Conservation (phyloP, 768 basidiomycete genomes). For the Kwoniella shandongensis region DNA sequence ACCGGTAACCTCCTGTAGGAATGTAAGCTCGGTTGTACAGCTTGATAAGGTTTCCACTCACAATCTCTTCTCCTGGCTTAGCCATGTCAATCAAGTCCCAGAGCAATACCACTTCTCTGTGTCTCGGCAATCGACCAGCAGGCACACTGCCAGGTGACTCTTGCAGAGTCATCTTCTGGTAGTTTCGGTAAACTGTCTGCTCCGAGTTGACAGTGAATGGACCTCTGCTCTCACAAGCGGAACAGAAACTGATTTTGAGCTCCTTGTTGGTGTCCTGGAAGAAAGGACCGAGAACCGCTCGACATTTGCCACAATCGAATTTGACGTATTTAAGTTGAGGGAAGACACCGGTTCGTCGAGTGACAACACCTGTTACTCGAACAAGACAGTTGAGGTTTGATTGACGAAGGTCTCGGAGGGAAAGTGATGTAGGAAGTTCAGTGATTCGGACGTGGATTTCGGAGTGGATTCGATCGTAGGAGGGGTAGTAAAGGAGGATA, state of each 20-base stretch:
- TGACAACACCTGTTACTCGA: slow-evolving; percentile 92
- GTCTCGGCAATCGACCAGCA: slow-evolving; percentile 91
- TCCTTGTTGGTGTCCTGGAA: slow-evolving; percentile 96
- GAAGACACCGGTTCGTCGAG: slow-evolving; percentile 90
- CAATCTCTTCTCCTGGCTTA: slow-evolving; percentile 97
- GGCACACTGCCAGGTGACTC: slow-evolving; percentile 98
- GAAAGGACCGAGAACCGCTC: slow-evolving; percentile 91
- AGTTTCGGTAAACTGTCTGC: slow-evolving; percentile 96
- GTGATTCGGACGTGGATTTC: slow-evolving; percentile 97
- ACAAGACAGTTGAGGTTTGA: slow-evolving; percentile 92
- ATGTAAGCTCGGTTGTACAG: slow-evolving; percentile 20
- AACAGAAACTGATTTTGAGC: slow-evolving; percentile 89
- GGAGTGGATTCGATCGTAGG: slow-evolving; percentile 93
- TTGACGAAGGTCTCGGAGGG: slow-evolving; percentile 90
- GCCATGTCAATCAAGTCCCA: slow-evolving; percentile 99
- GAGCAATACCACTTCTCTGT: slow-evolving; percentile 91
- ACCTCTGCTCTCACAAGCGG: slow-evolving; percentile 89
- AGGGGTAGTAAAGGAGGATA: slow-evolving; percentile 91
- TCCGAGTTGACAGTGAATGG: slow-evolving; percentile 97
- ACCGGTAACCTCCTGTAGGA: slow-evolving; percentile 84
- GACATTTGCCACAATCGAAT: slow-evolving; percentile 94
- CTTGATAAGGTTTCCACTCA: slow-evolving; percentile 55
- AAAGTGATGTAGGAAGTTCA: slow-evolving; percentile 83
- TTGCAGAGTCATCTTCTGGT: slow-evolving; percentile 97
- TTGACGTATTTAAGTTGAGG: slow-evolving; percentile 99